Evolutionary conservation across 2,329 filamentous ascomycete genomes (phyloP).

Genomic region (Aspergillus sp.): DNA sequence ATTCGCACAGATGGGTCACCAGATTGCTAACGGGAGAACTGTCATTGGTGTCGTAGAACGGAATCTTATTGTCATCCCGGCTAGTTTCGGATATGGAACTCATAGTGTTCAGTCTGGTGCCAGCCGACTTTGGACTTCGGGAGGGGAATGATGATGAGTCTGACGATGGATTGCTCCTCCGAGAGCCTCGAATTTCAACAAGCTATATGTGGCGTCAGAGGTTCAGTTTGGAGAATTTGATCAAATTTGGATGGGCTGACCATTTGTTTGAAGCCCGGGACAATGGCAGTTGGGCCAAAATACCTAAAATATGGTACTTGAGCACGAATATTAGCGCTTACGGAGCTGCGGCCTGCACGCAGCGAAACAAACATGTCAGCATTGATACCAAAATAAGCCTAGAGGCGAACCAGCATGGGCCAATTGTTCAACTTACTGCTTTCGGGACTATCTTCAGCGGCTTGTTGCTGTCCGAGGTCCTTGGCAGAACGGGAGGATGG

Average conservation of each 20-base stretch:
- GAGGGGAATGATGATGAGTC: constrained; percentile 33
- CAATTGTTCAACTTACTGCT: constrained; percentile 25
- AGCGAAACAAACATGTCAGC: not conserved
- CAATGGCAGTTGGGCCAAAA: constrained; percentile 84
- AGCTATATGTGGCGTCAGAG: constrained; percentile 48
- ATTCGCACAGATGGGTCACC: constrained; percentile 68
- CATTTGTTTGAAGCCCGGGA: constrained; percentile 90
- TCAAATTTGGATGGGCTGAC: constrained; percentile 37
- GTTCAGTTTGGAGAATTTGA: not conserved
- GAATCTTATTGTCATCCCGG: constrained; percentile 42
- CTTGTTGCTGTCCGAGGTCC: constrained; percentile 18
- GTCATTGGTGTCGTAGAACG: constrained; percentile 70
- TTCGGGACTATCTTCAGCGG: constrained; percentile 25
- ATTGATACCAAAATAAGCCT: not conserved
- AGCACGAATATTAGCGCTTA: constrained; percentile 31
- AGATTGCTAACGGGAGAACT: constrained; percentile 63
- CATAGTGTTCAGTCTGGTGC: constrained; percentile 13
- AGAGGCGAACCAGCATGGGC: not conserved
- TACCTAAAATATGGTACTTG: constrained; percentile 81
- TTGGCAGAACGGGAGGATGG: constrained; percentile 12
- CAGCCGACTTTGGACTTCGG: constrained; percentile 25
- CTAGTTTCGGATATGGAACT: constrained; percentile 14
- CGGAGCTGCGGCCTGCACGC: constrained; percentile 28
- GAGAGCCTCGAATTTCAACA: constrained; percentile 52
- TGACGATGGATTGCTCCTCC: constrained; percentile 34